Conservation (phyloP, 2,329 filamentous ascomycete species). For the Clathrospora elynae region DNA sequence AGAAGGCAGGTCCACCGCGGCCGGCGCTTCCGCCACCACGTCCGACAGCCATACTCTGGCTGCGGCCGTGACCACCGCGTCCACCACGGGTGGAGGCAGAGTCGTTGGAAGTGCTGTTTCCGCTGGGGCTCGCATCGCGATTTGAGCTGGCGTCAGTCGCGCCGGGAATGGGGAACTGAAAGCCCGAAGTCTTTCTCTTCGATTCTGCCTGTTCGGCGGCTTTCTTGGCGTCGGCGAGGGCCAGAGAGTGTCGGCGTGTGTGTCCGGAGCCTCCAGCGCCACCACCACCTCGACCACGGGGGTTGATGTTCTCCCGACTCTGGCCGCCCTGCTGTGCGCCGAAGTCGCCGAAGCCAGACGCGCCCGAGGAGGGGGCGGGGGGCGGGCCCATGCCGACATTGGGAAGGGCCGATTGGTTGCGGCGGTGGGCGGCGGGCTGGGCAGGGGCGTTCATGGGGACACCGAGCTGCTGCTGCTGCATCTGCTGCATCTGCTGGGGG, state of each 20-base stretch:
- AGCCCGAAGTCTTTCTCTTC: slow-evolving; percentile 90
- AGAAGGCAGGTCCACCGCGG: slow-evolving; percentile 73
- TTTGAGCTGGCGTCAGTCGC: slow-evolving; percentile 64
- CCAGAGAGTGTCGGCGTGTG: slow-evolving; percentile 91
- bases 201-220: slow-evolving; percentile 95
- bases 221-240: slow-evolving; percentile 94
- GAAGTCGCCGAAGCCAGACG: slow-evolving; percentile 85
- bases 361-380: slow-evolving; percentile 86
- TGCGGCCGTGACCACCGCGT: slow-evolving; percentile 68
- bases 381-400: slow-evolving; percentile 90
- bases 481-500: slow-evolving; percentile 64
- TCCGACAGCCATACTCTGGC: slow-evolving; percentile 86
- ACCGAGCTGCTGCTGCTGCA: slow-evolving; percentile 63
- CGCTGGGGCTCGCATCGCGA: slow-evolving; percentile 63
- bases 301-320: slow-evolving; percentile 68
- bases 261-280: slow-evolving; percentile 73
- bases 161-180: slow-evolving; percentile 83
- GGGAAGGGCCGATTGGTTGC: slow-evolving; percentile 95
- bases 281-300: slow-evolving; percentile 74
- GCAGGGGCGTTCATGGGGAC: slow-evolving; percentile 75
- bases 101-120: slow-evolving; percentile 39
- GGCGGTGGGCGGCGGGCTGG: slow-evolving; percentile 85
- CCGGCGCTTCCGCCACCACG: slow-evolving; percentile 67
- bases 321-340: slow-evolving; percentile 63
- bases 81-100: slow-evolving; percentile 47